Percentiles rank a stretch among this genome's conserved stretches.
Conservation (phyloP, 2,329 filamentous ascomycete species). For the Aschersonia sp. region DNA sequence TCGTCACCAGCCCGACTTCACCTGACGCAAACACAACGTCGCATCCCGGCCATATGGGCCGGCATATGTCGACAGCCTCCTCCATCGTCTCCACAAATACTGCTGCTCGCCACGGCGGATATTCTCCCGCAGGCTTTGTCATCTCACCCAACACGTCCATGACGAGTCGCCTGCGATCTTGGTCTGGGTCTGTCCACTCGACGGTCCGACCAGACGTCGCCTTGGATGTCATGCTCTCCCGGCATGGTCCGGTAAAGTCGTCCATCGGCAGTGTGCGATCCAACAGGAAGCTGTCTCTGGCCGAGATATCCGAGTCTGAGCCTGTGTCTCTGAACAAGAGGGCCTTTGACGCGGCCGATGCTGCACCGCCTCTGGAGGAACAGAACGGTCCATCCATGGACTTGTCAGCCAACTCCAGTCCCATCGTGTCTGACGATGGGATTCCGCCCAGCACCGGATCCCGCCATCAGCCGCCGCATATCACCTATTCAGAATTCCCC, state of each 20-base stretch:
- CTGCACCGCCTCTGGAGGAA: constrained; percentile 21
- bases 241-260: constrained; percentile 39
- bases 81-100: constrained; percentile 60
- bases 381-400: constrained; percentile 15
- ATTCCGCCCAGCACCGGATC: constrained; percentile 11
- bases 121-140: constrained; percentile 53
- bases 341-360: constrained; percentile 39
- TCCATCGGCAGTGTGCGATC: constrained; percentile 37
- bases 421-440: no score
- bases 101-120: constrained; percentile 52
- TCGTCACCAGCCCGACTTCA: background rate
- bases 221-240: constrained; percentile 23
- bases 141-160: constrained; percentile 53
- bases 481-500: background rate
- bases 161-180: constrained; percentile 39
- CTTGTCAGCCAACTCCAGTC: constrained; percentile 7
- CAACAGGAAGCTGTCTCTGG: constrained; percentile 31
- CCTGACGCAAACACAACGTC: background rate
- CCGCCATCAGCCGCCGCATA: background rate
- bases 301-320: constrained; percentile 43
- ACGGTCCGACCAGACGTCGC: constrained; percentile 24
- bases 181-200: constrained; percentile 39
- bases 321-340: constrained; percentile 34
- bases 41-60: constrained; percentile 15
- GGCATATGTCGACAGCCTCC: constrained; percentile 32